Evolutionary conservation across 1,139 yeast species (phyloP), one percentile per base, ranked within the genome.

Genomic region (Yamadazyma atmosphaerica): DNA sequence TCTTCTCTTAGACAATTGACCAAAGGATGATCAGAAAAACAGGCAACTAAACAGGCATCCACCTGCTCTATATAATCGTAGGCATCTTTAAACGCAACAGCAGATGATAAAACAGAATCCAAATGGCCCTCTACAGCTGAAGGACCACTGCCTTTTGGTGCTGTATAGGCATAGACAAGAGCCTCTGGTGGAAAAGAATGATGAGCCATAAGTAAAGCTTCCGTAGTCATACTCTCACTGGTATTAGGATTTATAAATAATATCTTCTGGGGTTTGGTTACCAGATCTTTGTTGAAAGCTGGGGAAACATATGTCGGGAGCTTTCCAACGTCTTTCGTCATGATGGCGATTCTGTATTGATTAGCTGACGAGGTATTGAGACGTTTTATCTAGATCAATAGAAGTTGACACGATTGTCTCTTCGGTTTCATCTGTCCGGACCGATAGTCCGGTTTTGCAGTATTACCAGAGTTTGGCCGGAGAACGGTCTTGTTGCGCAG

Each of bases 21-120:
- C 34, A 43, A 34, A 6, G 46, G 46, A 23, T 43, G 46, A 32
- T 43, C 44, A 1, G 46, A 43, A 33, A 43, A 43, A 26, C 46
- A 43, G 2, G 44, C 46, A 11, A 43, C 43, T 19, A 43, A 36
- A 17, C 38, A 37, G 3, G 44, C 41, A 39, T 43, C 46, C n/a
- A 37, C 44, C 24, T 39, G 41, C 4, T 10, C 3, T 8, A 43
- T 27, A 18, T 41, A 23, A 4, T 36, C 38, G 32, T 41, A 39
- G 10, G 34, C 44, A 30, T 43, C 45, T 32, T 36, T 29, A 25
- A 43, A 36, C 9, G 35, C 44, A 4, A 43, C 24, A 19, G 39
- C 34, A 4, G 46, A 32, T 4, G 43, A 39, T 11, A 43, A 16
- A 9, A 43, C 46, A 7, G 30, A 33, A 29, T 43, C 46, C 21